phyloP scores from a whole-genome alignment of 331 rosid genomes.

The Ulmus americana region DNA sequence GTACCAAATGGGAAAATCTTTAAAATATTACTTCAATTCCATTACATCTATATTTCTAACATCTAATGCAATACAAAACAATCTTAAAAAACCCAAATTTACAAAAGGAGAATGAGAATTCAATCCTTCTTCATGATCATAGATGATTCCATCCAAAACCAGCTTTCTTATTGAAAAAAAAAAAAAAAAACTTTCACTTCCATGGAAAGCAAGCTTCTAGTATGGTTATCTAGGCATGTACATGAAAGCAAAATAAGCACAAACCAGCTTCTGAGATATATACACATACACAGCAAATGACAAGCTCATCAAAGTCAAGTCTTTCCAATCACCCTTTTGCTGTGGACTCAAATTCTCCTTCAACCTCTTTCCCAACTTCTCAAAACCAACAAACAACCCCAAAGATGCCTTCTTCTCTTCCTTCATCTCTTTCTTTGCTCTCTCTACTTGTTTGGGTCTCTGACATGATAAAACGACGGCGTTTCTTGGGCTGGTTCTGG shows the following conservation, averaged over 20 bases:
- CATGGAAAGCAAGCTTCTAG: constrained; percentile 14
- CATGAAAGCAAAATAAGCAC: constrained; percentile 47
- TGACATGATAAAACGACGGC: constrained; percentile 20
- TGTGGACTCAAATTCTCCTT: constrained; percentile 45
- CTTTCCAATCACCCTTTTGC: constrained; percentile 58
- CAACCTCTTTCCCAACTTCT: constrained; percentile 34
- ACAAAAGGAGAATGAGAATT: no score
- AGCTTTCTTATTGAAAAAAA: background rate
- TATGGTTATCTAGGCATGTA: constrained; percentile 37
- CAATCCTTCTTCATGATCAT: background rate
- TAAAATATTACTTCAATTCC: no score
- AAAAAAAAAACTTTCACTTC: background rate
- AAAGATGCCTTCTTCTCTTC: constrained; percentile 8
- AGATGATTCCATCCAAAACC: background rate
- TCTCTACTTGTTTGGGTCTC: constrained; percentile 17
- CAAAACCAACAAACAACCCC: constrained; percentile 11
- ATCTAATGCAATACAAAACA: no score
- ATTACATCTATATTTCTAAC: no score
- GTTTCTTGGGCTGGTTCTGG: constrained; percentile 20
- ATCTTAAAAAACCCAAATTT: no score
- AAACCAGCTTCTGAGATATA: constrained; percentile 45
- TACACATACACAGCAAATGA: constrained; percentile 60
- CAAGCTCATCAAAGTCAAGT: constrained; percentile 46
- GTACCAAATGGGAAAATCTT: no score
- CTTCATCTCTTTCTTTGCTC: constrained; percentile 11